Conservation (phyloP, 768 basidiomycete species). For the Termitomyces eurrhizus region DNA sequence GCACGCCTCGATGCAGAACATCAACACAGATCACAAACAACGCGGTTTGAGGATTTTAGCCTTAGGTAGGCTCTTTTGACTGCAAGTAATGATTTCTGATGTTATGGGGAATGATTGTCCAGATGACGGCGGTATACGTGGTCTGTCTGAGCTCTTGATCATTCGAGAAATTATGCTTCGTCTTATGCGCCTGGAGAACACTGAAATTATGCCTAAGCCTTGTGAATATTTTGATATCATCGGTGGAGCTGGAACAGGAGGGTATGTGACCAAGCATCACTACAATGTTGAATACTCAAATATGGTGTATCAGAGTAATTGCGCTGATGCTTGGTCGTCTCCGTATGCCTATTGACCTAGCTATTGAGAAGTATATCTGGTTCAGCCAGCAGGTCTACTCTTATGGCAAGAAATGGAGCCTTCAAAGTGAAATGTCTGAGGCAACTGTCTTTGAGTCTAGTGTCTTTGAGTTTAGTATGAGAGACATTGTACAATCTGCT, state of each 20-base stretch:
- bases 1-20: too few species aligned
- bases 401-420: not conserved
- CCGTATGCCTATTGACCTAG: not conserved
- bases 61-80: too few species aligned
- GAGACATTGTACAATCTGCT: not conserved
- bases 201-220: not conserved
- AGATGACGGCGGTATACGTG: not conserved
- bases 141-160: not conserved
- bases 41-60: too few species aligned
- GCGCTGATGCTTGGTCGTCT: not conserved
- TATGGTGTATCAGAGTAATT: not conserved
- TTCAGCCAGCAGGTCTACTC: not conserved
- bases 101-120: too few species aligned
- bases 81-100: too few species aligned
- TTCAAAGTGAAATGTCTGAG: not conserved
- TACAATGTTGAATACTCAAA: not conserved
- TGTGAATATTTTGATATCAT: not conserved
- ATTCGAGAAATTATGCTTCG: not conserved
- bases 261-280: not conserved
- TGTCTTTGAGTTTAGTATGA: not conserved
- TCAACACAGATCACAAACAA: too few species aligned
- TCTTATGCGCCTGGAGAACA: not conserved
- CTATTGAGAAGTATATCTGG: not conserved
- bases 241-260: not conserved
- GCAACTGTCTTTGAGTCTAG: too few species aligned